Evolutionary conservation across 495 filamentous ascomycete species (phyloP), one percentile per base, ranked within the genome.

Genomic region (Sordaria brevicollis): DNA sequence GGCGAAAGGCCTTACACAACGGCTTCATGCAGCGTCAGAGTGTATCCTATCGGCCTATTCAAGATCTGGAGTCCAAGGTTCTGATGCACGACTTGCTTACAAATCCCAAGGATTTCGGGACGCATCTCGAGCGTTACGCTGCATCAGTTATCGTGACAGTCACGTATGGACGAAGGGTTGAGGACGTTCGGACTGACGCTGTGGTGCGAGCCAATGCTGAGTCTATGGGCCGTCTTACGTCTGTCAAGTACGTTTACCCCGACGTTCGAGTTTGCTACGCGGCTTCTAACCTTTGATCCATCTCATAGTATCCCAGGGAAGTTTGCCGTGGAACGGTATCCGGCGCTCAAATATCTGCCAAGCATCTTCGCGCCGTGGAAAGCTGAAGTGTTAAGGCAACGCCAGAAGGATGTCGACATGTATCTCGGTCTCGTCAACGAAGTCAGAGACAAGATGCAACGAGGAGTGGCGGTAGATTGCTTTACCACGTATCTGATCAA

Each of bases 91-190:
- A 88, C 37, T 77, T 88, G 5, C 70, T 83, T 11, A 72, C 68
- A 0, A 75, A 69, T 3, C 82, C 83, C 4, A 70, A 68, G 29
- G 69, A 67, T 0, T 81, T 78, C 38, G 74, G 79, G 25, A 77
- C 70, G 9, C 79, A 81, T 65, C 73, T 81, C 21, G 85, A 88
- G 73, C 81, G 87, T 35, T 89, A 87, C 72, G 86, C 87, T 2
- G 83, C 85, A 7, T 86, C 84, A 36, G 83, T 89, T 31, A 85
- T 89, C 36, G 84, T 87, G 29, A 86, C 81, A 21, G 85, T 89
- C 25, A 85, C 85, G 11, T 89, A 88, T 72, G 87, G 87, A 6
- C 81, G 86, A 34, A 77, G 87, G 33, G 85, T 89, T 17, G 83
- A 87, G 74, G 77, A 83, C 21, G 78, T 88, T 35, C 77, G 84